Percentiles rank a stretch among this genome's conserved stretches.
phyloP scores from a whole-genome alignment of 2,329 filamentous ascomycete species.

The Drechmeria coniospora region DNA sequence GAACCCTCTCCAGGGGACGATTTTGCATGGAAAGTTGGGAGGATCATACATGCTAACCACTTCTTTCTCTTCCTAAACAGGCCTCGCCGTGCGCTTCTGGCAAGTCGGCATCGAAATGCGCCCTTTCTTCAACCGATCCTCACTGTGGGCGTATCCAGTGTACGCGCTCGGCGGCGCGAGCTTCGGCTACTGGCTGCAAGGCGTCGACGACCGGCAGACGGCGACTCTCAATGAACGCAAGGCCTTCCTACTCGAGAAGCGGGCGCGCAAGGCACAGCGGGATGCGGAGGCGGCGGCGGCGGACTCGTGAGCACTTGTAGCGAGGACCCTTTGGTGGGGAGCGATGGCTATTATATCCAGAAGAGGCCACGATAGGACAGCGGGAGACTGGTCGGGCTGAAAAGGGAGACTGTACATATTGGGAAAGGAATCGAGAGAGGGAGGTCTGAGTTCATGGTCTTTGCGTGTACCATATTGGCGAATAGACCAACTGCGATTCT shows the following conservation, averaged over 20 bases:
- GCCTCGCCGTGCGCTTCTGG: slow-evolving; percentile 83
- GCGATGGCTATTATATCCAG: too few species aligned
- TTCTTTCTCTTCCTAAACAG: slow-evolving; percentile 28
- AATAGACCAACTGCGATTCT: too few species aligned
- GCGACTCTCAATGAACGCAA: slow-evolving; percentile 65
- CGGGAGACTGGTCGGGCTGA: too few species aligned
- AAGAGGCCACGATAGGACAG: too few species aligned
- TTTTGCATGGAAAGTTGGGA: background rate
- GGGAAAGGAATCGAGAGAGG: background rate
- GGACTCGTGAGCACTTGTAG: background rate
- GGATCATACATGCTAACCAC: too few species aligned
- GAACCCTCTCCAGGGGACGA: background rate
- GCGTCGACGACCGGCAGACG: slow-evolving; percentile 71
- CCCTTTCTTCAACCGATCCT: slow-evolving; percentile 72
- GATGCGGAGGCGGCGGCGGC: slow-evolving; percentile 8
- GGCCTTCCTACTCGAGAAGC: slow-evolving; percentile 72
- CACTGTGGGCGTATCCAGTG: slow-evolving; percentile 81
- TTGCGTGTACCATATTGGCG: slow-evolving; percentile 6
- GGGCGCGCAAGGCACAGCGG: slow-evolving; percentile 45
- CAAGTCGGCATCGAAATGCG: slow-evolving; percentile 98
- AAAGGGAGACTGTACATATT: background rate
- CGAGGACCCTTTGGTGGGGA: too few species aligned
- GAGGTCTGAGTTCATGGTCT: background rate
- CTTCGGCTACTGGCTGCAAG: slow-evolving; percentile 95
- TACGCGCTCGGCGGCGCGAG: slow-evolving; percentile 75